Base-by-base conservation (phyloP, 192 early-diverging fungal genomes). In the Coemansia sp. region DNA sequence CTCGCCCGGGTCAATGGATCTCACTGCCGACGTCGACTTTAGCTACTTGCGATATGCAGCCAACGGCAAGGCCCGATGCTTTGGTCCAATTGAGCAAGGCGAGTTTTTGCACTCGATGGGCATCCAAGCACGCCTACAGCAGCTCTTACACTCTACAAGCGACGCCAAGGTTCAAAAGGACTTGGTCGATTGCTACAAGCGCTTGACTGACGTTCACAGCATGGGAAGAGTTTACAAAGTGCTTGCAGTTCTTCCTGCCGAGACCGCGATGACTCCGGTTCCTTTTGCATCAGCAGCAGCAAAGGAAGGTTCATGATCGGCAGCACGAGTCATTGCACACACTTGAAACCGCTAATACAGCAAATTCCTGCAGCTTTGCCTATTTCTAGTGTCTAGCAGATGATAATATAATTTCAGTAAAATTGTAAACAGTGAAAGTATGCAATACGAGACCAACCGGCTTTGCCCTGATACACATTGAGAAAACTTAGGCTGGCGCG, bases 21-120 rank as follows among this genome's bases (percentile, higher is more conserved):
- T 99, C 19, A 95, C 88, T 37, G 88, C 85, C 0, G 89, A 99
- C 73, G 94, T 99, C 1, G 91, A 97, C 55, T 99, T 97, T 70
- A 57, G 78, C 19, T 81, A 83, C 46, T 57, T 94, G 34, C 83
- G 83, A 37, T 65, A 77, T n/a, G 85, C 84, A 0, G 70, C 78
- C 21, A 65, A 62, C 3, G 48, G 40, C 34, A 58, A 61, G 68
- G 83, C 83, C 8, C 47, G 68, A 23, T 77, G 81, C 39, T 76
- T 84, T 72, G 93, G 92, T 0, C 90, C 91, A 10, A 63, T 94
- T 4, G 90, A 87, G 8, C 94, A 97, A 63, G 81, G 84, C 14
- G 55, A 81, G 10, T 84, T 89, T 57, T 58, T 97, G 27, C 83
- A 89, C 11, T 67, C 81, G 3, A 81, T 97, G 62, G 94, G 94